These are phyloP conservation scores for Phytopythium vexans DNA, from an alignment of 352 stramenopile species.

Conservation along the genomic window DNA sequence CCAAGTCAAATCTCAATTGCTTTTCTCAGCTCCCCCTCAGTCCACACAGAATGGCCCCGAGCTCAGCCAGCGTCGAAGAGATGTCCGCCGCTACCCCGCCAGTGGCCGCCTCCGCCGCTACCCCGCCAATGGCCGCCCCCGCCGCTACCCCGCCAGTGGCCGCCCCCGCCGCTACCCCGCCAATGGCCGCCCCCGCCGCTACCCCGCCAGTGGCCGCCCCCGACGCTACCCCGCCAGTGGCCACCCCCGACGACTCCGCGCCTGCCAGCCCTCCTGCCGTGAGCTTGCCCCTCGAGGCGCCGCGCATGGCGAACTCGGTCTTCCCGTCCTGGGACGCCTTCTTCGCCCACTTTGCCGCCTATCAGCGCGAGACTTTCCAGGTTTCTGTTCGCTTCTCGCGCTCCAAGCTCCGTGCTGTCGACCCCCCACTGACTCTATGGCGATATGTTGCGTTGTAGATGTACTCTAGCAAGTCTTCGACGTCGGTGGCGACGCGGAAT, in stretches of 20 bases:
- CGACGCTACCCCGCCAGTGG: neutral
- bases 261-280: too few species aligned
- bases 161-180: neutral
- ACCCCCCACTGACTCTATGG: neutral
- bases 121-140: neutral
- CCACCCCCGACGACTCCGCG: neutral
- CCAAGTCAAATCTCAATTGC: too few species aligned
- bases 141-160: neutral
- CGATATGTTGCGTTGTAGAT: neutral
- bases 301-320: conserved; percentile 5
- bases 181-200: neutral
- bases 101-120: neutral
- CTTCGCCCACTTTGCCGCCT: conserved; percentile 9
- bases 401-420: too few species aligned
- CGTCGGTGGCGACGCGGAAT: conserved; percentile 14
- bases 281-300: conserved; percentile 2
- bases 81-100: neutral
- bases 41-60: too few species aligned
- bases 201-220: neutral
- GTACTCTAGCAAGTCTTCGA: conserved; percentile 15
- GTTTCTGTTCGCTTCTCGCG: neutral
- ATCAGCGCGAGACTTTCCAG: conserved; percentile 18
- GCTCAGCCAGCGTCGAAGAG: too few species aligned
- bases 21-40: too few species aligned
- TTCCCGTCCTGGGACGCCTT: conserved; percentile 18